Evolutionary conservation across 352 stramenopile genomes (phyloP), one percentile per base, ranked within the genome.

Genomic region (Phytophthora tubulina): DNA sequence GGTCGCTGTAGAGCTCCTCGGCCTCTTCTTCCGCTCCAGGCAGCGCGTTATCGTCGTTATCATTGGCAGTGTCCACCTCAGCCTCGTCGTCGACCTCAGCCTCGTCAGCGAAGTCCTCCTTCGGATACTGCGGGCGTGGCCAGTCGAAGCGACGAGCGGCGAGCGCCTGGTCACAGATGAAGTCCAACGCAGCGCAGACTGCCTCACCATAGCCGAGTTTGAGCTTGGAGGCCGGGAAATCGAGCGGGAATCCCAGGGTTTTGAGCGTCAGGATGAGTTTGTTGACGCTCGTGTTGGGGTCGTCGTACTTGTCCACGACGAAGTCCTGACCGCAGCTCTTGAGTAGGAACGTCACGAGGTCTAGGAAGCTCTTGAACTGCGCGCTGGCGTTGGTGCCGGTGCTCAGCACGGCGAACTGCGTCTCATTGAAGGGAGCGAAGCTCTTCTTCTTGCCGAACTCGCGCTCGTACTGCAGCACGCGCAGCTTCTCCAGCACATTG

Each of bases 261-360:
- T 96, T 96, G 59, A 94, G 82, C 50, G 84, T 82, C 14, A 96
- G 72, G 55, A 96, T 94, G 54, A 96, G 84, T 61, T 96, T 96
- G 82, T 96, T 96, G 72, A 94, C 81, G 66, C 85, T 94, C 44
- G 89, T 94, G 74, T 90, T 93, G 33, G 88, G 84, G 75, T 96
- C 87, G 82, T 96, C 89, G 72, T 94, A 96, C 77, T 96, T 96
- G 82, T 96, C 89, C 45, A 96, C 82, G 27, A 83, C 78, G 59
- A 96, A 91, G 15, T 94, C 89, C 61, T 95, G 89, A 65, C 86
- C 76, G 70, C 81, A 88, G 44, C 88, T 79, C 61, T 93, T 92
- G 73, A 96, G 89, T 15, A 96, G 67, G 56, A 81, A 93, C 6
- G 79, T 78, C 21, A 90, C 78, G 17, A 96, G 74, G 41, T 93